Conservation (phyloP, 495 filamentous ascomycete species). For the Clavariopsis aquatica region DNA sequence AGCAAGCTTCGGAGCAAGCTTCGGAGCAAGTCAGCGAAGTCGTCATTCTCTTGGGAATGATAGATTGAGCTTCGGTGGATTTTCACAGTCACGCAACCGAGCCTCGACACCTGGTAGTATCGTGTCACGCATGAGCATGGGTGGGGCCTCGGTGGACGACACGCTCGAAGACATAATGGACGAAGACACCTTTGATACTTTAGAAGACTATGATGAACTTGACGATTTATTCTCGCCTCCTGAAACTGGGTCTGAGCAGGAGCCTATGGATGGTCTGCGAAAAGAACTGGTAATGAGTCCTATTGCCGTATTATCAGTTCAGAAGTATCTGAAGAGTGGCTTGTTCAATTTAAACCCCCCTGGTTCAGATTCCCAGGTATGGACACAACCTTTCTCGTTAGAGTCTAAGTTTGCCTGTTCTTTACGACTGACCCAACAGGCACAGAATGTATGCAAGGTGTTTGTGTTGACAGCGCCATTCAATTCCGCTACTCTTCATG, state of each 20-base stretch:
- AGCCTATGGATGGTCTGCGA: slow-evolving; percentile 33
- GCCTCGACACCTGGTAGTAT: slow-evolving; percentile 45
- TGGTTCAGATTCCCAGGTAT: slow-evolving; percentile 15
- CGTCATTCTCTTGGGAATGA: slow-evolving; percentile 74
- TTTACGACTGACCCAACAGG: slow-evolving; percentile 4
- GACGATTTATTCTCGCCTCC: slow-evolving; percentile 32
- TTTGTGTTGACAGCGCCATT: slow-evolving; percentile 27
- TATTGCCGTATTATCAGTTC: slow-evolving; percentile 29
- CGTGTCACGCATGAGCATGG: slow-evolving; percentile 38
- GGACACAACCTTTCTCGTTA: not conserved
- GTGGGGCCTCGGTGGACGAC: slow-evolving; percentile 33
- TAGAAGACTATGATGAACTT: slow-evolving; percentile 39
- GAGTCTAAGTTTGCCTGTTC: not conserved
- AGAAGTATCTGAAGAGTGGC: slow-evolving; percentile 17
- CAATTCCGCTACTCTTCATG: slow-evolving; percentile 32
- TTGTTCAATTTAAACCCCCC: not conserved
- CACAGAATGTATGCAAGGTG: slow-evolving; percentile 17
- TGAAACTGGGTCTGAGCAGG: slow-evolving; percentile 21
- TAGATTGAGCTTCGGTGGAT: slow-evolving; percentile 46
- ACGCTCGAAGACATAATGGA: slow-evolving; percentile 38
- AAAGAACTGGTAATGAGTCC: slow-evolving; percentile 39
- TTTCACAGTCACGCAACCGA: slow-evolving; percentile 32
- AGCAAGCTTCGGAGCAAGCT: slow-evolving; percentile 40
- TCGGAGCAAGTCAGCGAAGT: slow-evolving; percentile 50
- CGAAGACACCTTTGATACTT: slow-evolving; percentile 37